Evolutionary conservation across 306 rosid species (phyloP).

Genomic region (Luffa acutangula): DNA sequence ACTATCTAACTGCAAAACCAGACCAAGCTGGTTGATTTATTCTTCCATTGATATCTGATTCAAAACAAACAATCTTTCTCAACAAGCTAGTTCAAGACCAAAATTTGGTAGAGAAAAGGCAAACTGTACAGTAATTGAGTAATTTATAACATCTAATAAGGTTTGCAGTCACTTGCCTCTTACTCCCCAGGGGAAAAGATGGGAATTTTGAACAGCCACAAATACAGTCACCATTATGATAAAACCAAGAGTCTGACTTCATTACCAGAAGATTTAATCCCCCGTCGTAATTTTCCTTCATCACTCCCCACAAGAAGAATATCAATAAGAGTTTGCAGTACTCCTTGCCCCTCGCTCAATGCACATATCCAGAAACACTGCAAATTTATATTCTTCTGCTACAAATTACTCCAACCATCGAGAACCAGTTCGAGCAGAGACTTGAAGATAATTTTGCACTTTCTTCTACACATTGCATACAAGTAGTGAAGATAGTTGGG

Average conservation of each 20-base stretch:
- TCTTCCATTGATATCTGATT: not conserved
- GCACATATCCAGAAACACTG: not conserved
- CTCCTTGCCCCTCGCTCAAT: not conserved
- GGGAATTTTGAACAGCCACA: not conserved
- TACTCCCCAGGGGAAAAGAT: not conserved
- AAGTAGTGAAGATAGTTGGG: conserved; percentile 48
- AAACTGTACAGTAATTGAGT: not conserved
- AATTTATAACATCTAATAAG: not conserved
- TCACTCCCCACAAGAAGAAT: not conserved
- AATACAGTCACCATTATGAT: not conserved
- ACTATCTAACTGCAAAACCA: not conserved
- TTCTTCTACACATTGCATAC: conserved; percentile 33
- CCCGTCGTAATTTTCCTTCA: not conserved
- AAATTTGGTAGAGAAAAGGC: not conserved
- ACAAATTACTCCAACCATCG: not conserved
- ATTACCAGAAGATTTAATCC: not conserved
- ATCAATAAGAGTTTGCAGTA: not conserved
- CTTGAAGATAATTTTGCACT: not conserved
- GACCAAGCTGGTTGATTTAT: not conserved
- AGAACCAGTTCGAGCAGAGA: not conserved
- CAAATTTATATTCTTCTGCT: not conserved
- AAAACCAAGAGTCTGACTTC: not conserved
- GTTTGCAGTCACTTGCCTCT: not conserved
- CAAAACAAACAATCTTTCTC: not conserved
- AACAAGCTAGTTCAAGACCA: not conserved